Percentiles rank a stretch among this genome's conserved stretches.
phyloP scores from a whole-genome alignment of 2,329 filamentous ascomycete species.

The Pleoardoris graminearum region DNA sequence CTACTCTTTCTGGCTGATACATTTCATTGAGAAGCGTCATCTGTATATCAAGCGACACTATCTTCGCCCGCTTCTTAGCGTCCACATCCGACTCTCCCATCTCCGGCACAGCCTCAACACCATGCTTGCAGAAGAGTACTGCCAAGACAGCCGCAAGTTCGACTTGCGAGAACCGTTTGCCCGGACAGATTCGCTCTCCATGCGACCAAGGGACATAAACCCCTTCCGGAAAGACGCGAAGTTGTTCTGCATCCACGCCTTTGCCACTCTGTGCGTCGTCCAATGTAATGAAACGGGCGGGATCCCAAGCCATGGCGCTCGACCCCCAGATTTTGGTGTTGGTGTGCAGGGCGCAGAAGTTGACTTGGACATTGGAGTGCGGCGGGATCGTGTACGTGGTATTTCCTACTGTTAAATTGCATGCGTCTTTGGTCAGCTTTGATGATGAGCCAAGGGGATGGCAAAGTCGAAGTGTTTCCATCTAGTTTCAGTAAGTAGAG shows the following conservation, averaged over 20 bases:
- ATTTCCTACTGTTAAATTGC: constrained; percentile 5
- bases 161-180: constrained; percentile 26
- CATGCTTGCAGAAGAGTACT: constrained; percentile 17
- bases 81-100: constrained; percentile 14
- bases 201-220: constrained; percentile 20
- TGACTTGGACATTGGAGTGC: constrained; percentile 3
- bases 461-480: constrained; percentile 18
- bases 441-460: constrained; percentile 14
- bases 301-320: constrained; percentile 33
- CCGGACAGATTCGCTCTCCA: constrained; percentile 24
- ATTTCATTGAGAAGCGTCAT: constrained; percentile 3
- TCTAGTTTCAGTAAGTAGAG: neutral
- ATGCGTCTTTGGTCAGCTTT: constrained; percentile 5
- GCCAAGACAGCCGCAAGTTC: constrained; percentile 25
- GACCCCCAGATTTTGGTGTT: constrained; percentile 37
- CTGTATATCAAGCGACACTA: neutral
- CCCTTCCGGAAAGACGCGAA: constrained; percentile 13
- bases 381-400: constrained; percentile 14
- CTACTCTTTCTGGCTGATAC: neutral
- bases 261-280: neutral
- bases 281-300: constrained; percentile 31
- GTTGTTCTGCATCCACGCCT: constrained; percentile 14
- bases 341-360: constrained; percentile 32
- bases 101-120: constrained; percentile 12
- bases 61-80: constrained; percentile 11